Evolutionary conservation across 2,329 filamentous ascomycete genomes (phyloP), one percentile per base, ranked within the genome.

Genomic region (Diaporthe sp.): DNA sequence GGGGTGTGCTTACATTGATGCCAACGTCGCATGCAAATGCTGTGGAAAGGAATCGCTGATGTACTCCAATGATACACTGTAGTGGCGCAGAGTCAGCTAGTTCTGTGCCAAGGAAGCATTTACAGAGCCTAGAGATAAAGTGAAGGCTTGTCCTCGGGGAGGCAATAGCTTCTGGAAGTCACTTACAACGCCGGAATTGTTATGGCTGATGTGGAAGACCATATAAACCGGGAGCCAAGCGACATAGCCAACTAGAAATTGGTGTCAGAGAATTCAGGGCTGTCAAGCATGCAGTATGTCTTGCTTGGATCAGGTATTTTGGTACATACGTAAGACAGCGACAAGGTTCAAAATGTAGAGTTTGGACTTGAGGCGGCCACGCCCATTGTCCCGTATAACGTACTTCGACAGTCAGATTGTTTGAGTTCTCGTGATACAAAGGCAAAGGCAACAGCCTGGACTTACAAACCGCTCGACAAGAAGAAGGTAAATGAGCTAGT

Each of bases 391-490:
- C 12, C 61, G 49, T 49, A 65, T 65, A 46, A 49, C 17, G 13
- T 49, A 65, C 61, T 65, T 49, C 6, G 25, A 34, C 15, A 17
- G 42, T 65, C 12, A 46, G 42, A 31, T 49, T n/a, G 7, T 2
- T 28, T 31, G n/a, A 28, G 13, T 13, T 31, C n/a, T 59, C n/a
- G n/a, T 28, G n/a, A 19, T 2, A n/a, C 17, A 7, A 42, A 25
- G 34, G 22, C 22, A 42, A 13, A 12, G 10, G 3, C 15, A 17
- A 42, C 10, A 42, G 34, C 7, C 3, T 31, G 25, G 8, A 49
- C 61, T 49, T 15, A 65, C 61, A 65, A 65, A 22, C 31, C 61
- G 61, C 42, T 65, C 61, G 17, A 65, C 61, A 31, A 65, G 61
- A n/a, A 65, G 25, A 49, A 65, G 61, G 28, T 46, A 65, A 9